Evolutionary conservation across 441 rosid genomes (phyloP).

Genomic region (Viola pubescens): DNA sequence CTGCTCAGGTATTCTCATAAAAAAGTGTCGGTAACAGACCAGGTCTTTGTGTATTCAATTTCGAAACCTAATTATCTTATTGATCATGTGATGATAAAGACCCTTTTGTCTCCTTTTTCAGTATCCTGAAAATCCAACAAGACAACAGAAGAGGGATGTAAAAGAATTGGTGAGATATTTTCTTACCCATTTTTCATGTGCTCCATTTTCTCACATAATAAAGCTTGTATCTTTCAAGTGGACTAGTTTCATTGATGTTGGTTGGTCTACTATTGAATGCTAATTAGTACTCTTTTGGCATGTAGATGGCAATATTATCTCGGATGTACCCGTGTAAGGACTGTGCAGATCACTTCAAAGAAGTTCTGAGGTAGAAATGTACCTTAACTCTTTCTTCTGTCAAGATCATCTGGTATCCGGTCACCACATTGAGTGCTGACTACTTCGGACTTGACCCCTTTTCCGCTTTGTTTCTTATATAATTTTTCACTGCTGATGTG

Average conservation of each 20-base stretch:
- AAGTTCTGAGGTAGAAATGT: slow-evolving; percentile 56
- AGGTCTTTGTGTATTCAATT: background rate
- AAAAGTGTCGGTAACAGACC: background rate
- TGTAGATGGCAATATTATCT: slow-evolving; percentile 86
- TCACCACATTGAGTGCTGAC: background rate
- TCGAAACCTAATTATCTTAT: background rate
- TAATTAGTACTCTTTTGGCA: slow-evolving; percentile 11
- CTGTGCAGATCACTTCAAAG: slow-evolving; percentile 94
- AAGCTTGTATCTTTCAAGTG: background rate
- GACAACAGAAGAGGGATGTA: slow-evolving; percentile 88
- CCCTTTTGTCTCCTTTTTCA: slow-evolving; percentile 23
- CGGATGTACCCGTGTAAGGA: slow-evolving; percentile 93
- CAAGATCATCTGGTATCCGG: background rate
- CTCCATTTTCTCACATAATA: background rate
- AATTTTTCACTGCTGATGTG: background rate
- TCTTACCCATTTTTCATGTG: background rate
- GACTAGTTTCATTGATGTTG: background rate
- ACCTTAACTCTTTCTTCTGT: background rate
- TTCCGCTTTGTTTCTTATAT: background rate
- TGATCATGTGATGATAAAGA: background rate
- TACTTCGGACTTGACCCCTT: background rate
- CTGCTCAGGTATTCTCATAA: slow-evolving; percentile 58
- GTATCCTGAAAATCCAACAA: slow-evolving; percentile 94
- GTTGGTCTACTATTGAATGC: background rate
- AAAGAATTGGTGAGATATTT: slow-evolving; percentile 65